Conservation (phyloP, 169 alveolate genomes). For the Amoebophrya sp. region DNA sequence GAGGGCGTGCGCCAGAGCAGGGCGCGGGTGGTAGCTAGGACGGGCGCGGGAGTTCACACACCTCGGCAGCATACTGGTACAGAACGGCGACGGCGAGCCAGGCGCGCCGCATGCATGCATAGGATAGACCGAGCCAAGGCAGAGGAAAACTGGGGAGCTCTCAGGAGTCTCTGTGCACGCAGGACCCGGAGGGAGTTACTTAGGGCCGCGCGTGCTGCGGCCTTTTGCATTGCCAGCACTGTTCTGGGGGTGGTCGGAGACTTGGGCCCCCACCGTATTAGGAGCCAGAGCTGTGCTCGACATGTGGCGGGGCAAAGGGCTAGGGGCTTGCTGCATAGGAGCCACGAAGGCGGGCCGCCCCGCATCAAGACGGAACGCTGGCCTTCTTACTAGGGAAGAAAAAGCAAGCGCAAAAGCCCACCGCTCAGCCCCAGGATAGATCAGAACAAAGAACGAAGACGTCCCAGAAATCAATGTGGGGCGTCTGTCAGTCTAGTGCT, state of each 20-base stretch:
- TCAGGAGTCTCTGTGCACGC: not conserved
- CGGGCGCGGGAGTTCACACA: not conserved
- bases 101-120: not conserved
- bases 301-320: not conserved
- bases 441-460: too few relatives aligned
- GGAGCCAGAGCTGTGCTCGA: not conserved
- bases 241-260: not conserved
- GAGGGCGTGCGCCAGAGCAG: not conserved
- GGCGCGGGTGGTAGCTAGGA: not conserved
- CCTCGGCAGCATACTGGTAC: not conserved
- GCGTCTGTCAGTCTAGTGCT: too few relatives aligned
- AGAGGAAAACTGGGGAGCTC: not conserved
- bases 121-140: not conserved
- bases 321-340: not conserved
- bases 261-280: not conserved
- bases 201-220: not conserved
- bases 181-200: not conserved
- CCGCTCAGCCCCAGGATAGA: not conserved
- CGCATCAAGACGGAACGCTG: too few relatives aligned
- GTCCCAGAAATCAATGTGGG: not conserved
- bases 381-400: not conserved
- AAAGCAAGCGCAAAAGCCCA: not conserved
- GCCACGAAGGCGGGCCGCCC: not conserved
- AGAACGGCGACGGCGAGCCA: not conserved
- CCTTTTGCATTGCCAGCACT: not conserved